Percentiles rank a stretch among this genome's conserved stretches.
These are phyloP conservation scores for Nicotiana rustica DNA, from an alignment of 305 asterid species.

Conservation along the genomic window DNA sequence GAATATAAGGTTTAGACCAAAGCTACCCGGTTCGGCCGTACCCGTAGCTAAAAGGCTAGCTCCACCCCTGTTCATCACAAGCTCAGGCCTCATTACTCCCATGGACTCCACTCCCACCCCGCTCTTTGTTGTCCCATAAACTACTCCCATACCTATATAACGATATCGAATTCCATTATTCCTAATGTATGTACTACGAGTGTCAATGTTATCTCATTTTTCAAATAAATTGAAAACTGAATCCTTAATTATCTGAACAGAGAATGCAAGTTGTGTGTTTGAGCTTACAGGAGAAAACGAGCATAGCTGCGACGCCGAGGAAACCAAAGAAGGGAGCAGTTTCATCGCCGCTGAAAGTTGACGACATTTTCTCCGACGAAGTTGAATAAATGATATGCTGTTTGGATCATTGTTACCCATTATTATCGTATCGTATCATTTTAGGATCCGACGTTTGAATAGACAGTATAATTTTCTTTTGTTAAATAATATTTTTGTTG, in stretches of 20 bases:
- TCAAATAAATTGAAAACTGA: background rate
- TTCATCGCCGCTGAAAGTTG: slow-evolving; percentile 34
- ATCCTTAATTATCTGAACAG: background rate
- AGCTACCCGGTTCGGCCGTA: no score
- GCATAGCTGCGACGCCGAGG: slow-evolving; percentile 40
- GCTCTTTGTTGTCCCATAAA: slow-evolving; percentile 20
- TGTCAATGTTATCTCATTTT: background rate
- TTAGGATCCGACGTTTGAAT: no score
- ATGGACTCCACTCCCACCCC: slow-evolving; percentile 31
- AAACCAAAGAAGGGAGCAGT: slow-evolving; percentile 21
- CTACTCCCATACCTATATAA: slow-evolving; percentile 35
- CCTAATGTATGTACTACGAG: background rate
- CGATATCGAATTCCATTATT: background rate
- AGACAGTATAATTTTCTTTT: no score
- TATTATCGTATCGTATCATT: no score
- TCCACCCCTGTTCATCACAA: slow-evolving; percentile 24
- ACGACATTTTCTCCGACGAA: background rate
- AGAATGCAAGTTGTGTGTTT: background rate
- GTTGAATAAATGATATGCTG: no score
- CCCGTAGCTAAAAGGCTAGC: no score
- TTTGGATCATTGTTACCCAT: no score
- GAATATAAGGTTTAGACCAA: no score
- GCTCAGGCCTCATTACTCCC: slow-evolving; percentile 40
- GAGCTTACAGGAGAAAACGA: slow-evolving; percentile 59
- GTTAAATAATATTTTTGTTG: no score